phyloP scores from a whole-genome alignment of 106 monocot genomes.

The Hemerocallis citrina region DNA sequence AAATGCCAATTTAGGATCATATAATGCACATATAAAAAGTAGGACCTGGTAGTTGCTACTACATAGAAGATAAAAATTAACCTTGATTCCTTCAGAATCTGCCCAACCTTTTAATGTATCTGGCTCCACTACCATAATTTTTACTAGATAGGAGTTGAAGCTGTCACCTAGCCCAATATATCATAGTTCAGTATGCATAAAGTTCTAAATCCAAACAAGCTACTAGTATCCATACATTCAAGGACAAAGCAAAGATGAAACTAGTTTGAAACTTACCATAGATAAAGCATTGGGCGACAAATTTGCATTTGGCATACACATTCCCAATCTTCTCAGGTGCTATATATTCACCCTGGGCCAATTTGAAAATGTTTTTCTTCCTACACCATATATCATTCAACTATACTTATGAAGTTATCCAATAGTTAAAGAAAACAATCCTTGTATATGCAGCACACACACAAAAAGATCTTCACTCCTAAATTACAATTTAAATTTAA shows the following conservation, averaged over 20 bases:
- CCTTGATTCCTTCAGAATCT: slow-evolving; percentile 19
- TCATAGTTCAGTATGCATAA: background rate
- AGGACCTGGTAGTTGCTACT: too few relatives aligned
- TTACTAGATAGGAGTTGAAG: slow-evolving; percentile 21
- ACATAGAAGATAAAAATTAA: background rate
- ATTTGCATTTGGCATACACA: slow-evolving; percentile 95
- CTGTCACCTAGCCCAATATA: slow-evolving; percentile 19
- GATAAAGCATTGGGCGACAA: slow-evolving; percentile 81
- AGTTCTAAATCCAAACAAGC: too few relatives aligned
- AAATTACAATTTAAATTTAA: too few relatives aligned
- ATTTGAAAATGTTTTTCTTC: slow-evolving; percentile 99
- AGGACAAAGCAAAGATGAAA: background rate
- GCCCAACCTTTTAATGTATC: slow-evolving; percentile 18
- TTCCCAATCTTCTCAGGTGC: slow-evolving; percentile 99
- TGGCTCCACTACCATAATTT: slow-evolving; percentile 16
- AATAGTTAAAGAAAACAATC: background rate
- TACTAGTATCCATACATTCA: too few relatives aligned
- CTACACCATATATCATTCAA: slow-evolving; percentile 19
- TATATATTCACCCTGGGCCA: slow-evolving; percentile 97
- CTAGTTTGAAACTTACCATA: slow-evolving; percentile 52
- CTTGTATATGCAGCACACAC: too few relatives aligned
- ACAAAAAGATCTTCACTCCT: too few relatives aligned
- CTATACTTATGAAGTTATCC: background rate
- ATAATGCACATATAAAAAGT: too few relatives aligned
- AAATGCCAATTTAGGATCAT: too few relatives aligned